A percentile compares a stretch with the other conserved stretches of the same genome.
Evolutionary conservation across 139 green algal genomes (phyloP).

Genomic region (Coelastrella sp.): DNA sequence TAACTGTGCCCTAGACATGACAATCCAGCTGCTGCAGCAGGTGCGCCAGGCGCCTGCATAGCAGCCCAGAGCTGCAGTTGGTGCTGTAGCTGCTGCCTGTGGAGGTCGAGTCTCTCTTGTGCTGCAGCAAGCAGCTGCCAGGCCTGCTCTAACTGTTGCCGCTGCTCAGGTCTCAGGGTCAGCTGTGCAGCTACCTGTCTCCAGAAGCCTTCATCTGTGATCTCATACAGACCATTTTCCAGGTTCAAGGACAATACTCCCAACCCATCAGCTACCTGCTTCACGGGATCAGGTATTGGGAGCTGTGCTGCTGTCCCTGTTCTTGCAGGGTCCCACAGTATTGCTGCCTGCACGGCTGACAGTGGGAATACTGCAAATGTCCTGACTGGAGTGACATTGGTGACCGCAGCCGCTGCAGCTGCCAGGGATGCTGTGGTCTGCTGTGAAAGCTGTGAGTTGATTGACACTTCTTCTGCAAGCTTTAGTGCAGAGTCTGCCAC

Average conservation of each 20-base stretch:
- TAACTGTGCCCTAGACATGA: background rate
- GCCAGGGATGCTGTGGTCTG: background rate
- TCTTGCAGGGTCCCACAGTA: background rate
- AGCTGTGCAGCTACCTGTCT: background rate
- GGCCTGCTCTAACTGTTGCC: background rate
- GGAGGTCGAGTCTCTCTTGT: background rate
- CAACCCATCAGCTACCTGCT: background rate
- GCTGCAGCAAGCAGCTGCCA: background rate
- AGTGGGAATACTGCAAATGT: background rate
- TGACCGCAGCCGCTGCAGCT: background rate
- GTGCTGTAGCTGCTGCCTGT: constrained; percentile 1
- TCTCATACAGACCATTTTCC: background rate
- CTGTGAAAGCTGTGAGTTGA: background rate
- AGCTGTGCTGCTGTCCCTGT: constrained; percentile 4
- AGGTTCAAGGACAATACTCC: background rate
- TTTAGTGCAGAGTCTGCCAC: background rate
- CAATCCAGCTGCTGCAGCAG: background rate
- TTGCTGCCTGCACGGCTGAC: background rate
- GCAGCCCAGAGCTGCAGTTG: background rate
- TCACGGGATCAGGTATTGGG: background rate
- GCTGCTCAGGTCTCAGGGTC: background rate
- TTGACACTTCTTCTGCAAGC: background rate
- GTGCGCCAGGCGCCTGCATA: background rate
- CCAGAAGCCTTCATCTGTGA: background rate
- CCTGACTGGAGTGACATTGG: background rate